These are phyloP conservation scores for Acorus calamus DNA, from an alignment of 106 monocot genomes.

Conservation along the genomic window DNA sequence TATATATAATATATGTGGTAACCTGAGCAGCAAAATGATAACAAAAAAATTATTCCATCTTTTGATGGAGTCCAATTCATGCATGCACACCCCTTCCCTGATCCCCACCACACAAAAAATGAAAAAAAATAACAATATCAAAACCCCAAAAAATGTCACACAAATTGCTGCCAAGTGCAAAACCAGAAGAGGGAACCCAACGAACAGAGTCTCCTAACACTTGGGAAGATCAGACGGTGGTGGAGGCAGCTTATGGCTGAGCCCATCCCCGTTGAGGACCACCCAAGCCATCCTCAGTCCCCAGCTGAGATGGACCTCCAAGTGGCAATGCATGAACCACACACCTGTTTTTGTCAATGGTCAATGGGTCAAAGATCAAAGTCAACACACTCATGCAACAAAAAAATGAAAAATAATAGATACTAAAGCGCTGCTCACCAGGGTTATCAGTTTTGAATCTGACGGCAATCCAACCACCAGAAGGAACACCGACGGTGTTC, in stretches of 20 bases:
- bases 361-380: background rate
- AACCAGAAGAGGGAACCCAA: no score
- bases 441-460: conserved; percentile 30
- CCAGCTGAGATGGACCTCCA: conserved; percentile 26
- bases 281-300: conserved; percentile 34
- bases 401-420: background rate
- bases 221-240: conserved; percentile 31
- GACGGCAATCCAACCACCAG: conserved; percentile 27
- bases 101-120: no score
- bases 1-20: no score
- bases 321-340: conserved; percentile 37
- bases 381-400: background rate
- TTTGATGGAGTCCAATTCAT: no score
- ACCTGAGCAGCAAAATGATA: no score
- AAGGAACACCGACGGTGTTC: conserved; percentile 29
- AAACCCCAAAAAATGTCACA: no score
- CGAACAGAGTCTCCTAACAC: background rate
- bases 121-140: no score
- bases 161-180: no score
- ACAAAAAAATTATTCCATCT: no score
- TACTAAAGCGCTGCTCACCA: conserved; percentile 5
- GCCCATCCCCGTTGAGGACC: conserved; percentile 20
- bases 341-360: conserved; percentile 16
- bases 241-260: conserved; percentile 27
- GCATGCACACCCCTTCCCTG: no score